Evolutionary conservation across 2,329 filamentous ascomycete genomes (phyloP).

Genomic region (Fusarium redolens): DNA sequence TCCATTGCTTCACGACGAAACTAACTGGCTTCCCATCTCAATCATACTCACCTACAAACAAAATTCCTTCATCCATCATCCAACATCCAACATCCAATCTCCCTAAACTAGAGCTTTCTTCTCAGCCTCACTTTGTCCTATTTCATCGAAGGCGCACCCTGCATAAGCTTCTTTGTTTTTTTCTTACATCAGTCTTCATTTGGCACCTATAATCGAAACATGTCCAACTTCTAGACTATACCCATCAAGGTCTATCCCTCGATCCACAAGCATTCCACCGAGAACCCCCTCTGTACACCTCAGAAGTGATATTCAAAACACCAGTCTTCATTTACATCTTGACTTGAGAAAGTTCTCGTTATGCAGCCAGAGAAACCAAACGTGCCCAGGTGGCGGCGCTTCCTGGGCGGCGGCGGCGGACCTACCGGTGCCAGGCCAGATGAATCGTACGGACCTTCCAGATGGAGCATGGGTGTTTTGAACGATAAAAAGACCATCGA

Average conservation of each 20-base stretch:
- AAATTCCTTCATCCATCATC: neutral
- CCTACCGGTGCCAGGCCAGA: conserved; percentile 13
- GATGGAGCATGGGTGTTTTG: conserved; percentile 81
- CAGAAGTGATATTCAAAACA: neutral
- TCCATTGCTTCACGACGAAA: conserved; percentile 3
- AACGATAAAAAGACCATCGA: conserved; percentile 85
- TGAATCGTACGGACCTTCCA: conserved; percentile 46
- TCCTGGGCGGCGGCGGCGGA: conserved; percentile 30
- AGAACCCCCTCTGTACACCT: neutral
- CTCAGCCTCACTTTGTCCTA: neutral
- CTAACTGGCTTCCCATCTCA: neutral
- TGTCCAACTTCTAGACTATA: neutral
- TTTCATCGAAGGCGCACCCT: neutral
- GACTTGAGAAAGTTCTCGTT: neutral
- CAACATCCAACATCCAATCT: neutral
- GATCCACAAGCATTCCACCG: neutral
- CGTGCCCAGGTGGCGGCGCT: conserved; percentile 32
- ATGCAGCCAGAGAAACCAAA: conserved; percentile 34
- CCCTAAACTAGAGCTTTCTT: neutral
- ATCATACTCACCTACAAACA: neutral
- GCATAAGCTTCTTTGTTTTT: neutral
- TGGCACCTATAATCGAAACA: conserved; percentile 6
- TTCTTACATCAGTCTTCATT: neutral
- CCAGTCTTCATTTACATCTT: neutral
- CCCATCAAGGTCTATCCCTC: conserved; percentile 13